Base-by-base conservation (phyloP, 192 early-diverging fungal genomes). In the Powellomyces hirtus region DNA sequence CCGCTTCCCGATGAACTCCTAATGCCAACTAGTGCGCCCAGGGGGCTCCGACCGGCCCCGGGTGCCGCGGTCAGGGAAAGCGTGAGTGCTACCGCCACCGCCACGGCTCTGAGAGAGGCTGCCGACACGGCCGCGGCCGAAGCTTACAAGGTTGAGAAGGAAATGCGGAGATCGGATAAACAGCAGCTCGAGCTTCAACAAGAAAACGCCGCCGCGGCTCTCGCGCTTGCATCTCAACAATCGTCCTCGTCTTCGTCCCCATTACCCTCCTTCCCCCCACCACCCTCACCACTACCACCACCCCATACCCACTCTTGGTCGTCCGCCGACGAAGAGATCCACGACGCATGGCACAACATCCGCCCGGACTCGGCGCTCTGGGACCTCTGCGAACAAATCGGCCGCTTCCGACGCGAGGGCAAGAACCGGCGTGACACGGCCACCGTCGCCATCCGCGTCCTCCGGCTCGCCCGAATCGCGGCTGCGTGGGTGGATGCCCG, bases 341-440 rank as follows among this genome's bases (percentile, higher is more conserved):
- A 22, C 66, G 72, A 49, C 62, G 44, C 71, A 1, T 82, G 81
- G 81, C 60, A 70, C 34, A 45, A 77, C 29, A 53, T 89, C 24
- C 68, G 75, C 37, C 83, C 88, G 20, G 72, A 76, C 20, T 90
- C 90, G 2, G 61, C 77, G 40, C 76, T 92, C 45, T 93, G 91
- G 91, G 87, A 90, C 36, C 72, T 92, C 45, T 90, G 91, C 53
- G 90, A 93, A 69, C 78, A 85, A 26, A 90, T 93, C 69, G 89
- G 92, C 13, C 81, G 77, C 20, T 92, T 90, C 57, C 70, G 92
- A 68, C 78, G 92, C 51, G 92, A 93, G 75, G 92, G 92, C 59
- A 93, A 93, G 71, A 91, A 93, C 62, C 78, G 92, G 33, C 76
- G 92, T 52, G 92, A 93, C 66, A 93, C 91, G 70, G 86, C 86